These are phyloP conservation scores for Balansia obtecta DNA, from an alignment of 2,329 filamentous ascomycete genomes.

Conservation along the genomic window DNA sequence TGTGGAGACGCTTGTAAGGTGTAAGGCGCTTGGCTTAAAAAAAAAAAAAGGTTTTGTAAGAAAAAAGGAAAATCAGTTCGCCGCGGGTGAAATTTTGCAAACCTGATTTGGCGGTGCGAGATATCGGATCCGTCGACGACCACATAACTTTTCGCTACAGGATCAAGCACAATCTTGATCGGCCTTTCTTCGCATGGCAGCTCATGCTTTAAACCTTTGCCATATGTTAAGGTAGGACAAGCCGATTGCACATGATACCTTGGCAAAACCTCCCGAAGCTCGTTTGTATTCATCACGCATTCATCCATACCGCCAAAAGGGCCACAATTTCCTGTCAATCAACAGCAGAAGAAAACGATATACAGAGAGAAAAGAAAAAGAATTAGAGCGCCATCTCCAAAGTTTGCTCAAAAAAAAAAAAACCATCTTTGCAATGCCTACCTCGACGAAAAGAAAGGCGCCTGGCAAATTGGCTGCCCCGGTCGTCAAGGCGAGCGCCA, in stretches of 20 bases:
- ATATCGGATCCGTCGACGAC: background rate
- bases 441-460: slow-evolving; percentile 51
- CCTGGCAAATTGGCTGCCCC: slow-evolving; percentile 45
- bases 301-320: background rate
- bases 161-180: background rate
- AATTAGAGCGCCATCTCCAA: background rate
- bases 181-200: background rate
- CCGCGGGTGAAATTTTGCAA: slow-evolving; percentile 24
- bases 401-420: background rate
- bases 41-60: slow-evolving; percentile 22
- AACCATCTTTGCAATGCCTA: slow-evolving; percentile 19
- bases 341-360: background rate
- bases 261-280: background rate
- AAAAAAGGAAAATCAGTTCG: slow-evolving; percentile 9
- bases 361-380: too few species aligned
- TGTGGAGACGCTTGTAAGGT: background rate
- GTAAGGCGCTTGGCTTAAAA: slow-evolving; percentile 10
- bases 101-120: slow-evolving; percentile 7
- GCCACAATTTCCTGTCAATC: background rate
- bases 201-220: too few species aligned
- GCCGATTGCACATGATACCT: background rate
- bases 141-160: background rate
- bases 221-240: too few species aligned
- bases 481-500: slow-evolving; percentile 39
- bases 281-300: background rate